These are phyloP conservation scores for Leonotis leonurus DNA, from an alignment of 257 asterid genomes.

Conservation along the genomic window DNA sequence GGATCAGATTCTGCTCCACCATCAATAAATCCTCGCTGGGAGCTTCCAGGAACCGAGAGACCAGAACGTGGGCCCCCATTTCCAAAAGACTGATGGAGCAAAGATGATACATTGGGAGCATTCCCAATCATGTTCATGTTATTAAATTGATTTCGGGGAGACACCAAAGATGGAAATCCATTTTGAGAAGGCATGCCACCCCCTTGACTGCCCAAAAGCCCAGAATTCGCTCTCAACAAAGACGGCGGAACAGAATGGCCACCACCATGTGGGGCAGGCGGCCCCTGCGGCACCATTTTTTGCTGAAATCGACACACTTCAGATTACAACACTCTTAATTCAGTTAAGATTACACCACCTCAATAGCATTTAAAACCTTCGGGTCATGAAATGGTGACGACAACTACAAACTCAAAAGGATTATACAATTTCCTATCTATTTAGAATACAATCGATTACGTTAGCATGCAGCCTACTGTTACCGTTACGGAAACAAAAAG, in stretches of 20 bases:
- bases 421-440: no score
- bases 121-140: constrained; percentile 67
- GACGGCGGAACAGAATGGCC: constrained; percentile 53
- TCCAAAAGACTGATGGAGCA: constrained; percentile 65
- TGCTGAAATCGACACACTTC: constrained; percentile 10
- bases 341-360: constrained; percentile 9
- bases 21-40: constrained; percentile 50
- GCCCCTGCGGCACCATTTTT: constrained; percentile 71
- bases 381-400: constrained; percentile 2
- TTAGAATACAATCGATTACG: neutral
- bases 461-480: constrained; percentile 7
- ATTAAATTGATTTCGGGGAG: constrained; percentile 56
- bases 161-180: constrained; percentile 50
- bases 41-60: no score
- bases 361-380: no score
- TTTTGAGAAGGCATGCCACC: constrained; percentile 55
- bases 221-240: constrained; percentile 58
- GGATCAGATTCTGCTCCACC: constrained; percentile 68
- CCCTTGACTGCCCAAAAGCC: constrained; percentile 63
- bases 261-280: constrained; percentile 58
- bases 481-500: neutral
- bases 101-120: constrained; percentile 55
- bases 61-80: constrained; percentile 56
- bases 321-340: constrained; percentile 15
- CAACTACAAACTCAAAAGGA: neutral